Conservation (phyloP, 192 early-diverging fungal species). For the Gamsiella multidivaricata region DNA sequence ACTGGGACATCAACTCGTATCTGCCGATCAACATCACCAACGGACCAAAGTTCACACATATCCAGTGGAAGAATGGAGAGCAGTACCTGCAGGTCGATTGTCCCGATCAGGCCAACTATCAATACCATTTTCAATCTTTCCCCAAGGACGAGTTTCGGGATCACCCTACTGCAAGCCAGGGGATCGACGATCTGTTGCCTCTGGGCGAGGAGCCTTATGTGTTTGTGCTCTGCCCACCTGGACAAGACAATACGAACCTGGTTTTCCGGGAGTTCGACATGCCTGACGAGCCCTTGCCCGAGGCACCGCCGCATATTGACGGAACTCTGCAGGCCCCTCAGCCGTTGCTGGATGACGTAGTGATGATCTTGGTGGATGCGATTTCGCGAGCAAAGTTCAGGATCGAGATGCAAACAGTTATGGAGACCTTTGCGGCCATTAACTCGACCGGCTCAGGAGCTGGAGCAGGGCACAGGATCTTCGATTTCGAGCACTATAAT, state of each 20-base stretch:
- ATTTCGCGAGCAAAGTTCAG: conserved; percentile 47
- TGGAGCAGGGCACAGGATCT: conserved; percentile 21
- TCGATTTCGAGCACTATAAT: conserved; percentile 49
- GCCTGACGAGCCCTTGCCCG: neutral
- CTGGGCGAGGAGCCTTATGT: conserved; percentile 30
- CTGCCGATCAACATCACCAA: conserved; percentile 36
- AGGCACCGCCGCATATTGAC: conserved; percentile 16
- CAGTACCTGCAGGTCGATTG: conserved; percentile 34
- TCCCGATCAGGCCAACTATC: conserved; percentile 13
- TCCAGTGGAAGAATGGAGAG: conserved; percentile 41
- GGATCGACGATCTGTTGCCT: conserved; percentile 23
- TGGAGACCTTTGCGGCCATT: conserved; percentile 20
- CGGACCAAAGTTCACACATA: conserved; percentile 29
- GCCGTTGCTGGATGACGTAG: conserved; percentile 49
- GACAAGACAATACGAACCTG: conserved; percentile 36
- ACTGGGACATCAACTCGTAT: conserved; percentile 39
- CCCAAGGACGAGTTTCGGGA: conserved; percentile 19
- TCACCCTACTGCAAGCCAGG: conserved; percentile 10
- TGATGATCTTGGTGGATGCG: conserved; percentile 51
- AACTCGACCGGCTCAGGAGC: conserved; percentile 12
- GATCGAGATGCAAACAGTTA: conserved; percentile 24
- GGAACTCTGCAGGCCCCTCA: conserved; percentile 29
- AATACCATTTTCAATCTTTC: conserved; percentile 42
- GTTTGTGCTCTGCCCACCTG: conserved; percentile 49
- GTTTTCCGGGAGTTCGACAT: conserved; percentile 44